Evolutionary conservation across 148 eudicot genomes (phyloP).

Genomic region (Nyssa sinensis): DNA sequence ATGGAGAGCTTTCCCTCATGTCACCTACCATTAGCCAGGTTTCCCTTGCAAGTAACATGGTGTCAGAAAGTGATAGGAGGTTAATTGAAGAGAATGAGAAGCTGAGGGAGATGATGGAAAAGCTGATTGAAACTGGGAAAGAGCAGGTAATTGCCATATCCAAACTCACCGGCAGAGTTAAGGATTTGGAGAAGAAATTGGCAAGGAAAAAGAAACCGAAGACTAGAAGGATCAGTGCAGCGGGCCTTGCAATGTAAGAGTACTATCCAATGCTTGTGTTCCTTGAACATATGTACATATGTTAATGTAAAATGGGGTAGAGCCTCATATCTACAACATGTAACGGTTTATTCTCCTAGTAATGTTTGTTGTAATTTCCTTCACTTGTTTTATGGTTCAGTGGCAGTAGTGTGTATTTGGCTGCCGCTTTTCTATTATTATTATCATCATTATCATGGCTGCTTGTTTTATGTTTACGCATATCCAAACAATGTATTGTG

Average conservation of each 20-base stretch:
- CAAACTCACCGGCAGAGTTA: constrained; percentile 46
- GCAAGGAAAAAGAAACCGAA: constrained; percentile 40
- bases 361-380: not conserved
- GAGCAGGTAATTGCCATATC: constrained; percentile 59
- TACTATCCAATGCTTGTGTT: not conserved
- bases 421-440: no score
- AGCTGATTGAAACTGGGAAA: constrained; percentile 53
- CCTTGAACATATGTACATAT: no score
- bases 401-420: no score
- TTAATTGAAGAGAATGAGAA: constrained; percentile 55
- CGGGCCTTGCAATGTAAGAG: constrained; percentile 19
- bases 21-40: constrained; percentile 1
- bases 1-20: not conserved
- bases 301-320: not conserved
- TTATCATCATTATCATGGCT: no score
- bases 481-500: no score
- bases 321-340: not conserved
- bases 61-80: constrained; percentile 18
- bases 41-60: not conserved
- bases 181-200: constrained; percentile 59
- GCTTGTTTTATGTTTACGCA: no score
- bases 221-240: constrained; percentile 17
- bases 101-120: constrained; percentile 54
- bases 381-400: no score
- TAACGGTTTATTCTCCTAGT: not conserved